Percentiles rank a stretch among this genome's conserved stretches.
Evolutionary conservation across 2,329 filamentous ascomycete genomes (phyloP).

Genomic region (Cordyceps tenuipes): DNA sequence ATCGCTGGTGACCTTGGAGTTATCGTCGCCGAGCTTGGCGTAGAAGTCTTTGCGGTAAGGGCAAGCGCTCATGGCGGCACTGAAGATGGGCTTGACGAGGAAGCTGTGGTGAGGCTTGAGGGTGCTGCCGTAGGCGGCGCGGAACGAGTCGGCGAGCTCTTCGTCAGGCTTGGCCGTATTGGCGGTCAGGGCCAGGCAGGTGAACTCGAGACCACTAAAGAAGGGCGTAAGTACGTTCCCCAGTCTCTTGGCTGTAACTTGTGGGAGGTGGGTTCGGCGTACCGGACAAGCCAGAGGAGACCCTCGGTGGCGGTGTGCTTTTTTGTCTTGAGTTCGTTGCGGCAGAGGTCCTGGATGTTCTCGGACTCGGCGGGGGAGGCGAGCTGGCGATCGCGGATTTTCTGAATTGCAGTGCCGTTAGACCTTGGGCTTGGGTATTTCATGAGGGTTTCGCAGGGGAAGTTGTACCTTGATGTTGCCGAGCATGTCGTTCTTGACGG

Average conservation of each 20-base stretch:
- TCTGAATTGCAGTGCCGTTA: conserved; percentile 42
- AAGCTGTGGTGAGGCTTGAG: conserved; percentile 90
- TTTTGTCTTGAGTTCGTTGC: conserved; percentile 82
- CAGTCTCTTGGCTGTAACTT: conserved; percentile 17
- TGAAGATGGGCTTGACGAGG: conserved; percentile 86
- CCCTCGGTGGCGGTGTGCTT: conserved; percentile 86
- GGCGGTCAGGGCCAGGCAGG: conserved; percentile 69
- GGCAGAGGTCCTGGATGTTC: conserved; percentile 75
- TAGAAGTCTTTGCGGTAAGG: conserved; percentile 95
- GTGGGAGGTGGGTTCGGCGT: conserved; percentile 16
- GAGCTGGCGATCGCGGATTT: conserved; percentile 77
- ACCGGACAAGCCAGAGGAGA: conserved; percentile 85
- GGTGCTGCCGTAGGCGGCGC: conserved; percentile 71
- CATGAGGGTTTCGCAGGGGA: background rate
- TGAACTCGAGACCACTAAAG: conserved; percentile 83
- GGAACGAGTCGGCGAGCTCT: conserved; percentile 83
- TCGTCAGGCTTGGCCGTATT: conserved; percentile 61
- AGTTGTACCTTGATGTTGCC: conserved; percentile 77
- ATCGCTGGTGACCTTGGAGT: conserved; percentile 52
- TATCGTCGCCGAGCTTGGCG: conserved; percentile 66
- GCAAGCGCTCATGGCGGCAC: conserved; percentile 82
- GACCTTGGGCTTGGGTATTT: background rate
- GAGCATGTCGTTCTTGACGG: conserved; percentile 84
- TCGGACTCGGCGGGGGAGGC: conserved; percentile 71
- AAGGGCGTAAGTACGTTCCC: background rate